Evolutionary conservation across 1,284 basidiomycete genomes (phyloP), one percentile per base, ranked within the genome.

Genomic region (Marasmius oreades): DNA sequence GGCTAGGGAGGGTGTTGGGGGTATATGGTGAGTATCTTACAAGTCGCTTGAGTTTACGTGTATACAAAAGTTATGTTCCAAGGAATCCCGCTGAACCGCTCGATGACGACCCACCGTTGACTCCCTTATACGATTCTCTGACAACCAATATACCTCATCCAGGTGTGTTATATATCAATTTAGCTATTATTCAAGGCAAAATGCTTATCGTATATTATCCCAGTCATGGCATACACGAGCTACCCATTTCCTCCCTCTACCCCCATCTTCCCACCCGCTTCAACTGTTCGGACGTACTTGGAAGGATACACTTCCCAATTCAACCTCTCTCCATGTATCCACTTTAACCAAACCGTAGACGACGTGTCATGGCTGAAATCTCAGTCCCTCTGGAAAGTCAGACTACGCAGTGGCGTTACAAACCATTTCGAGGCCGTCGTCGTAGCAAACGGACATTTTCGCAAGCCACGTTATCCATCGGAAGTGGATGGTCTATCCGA

Each of bases 111-210:
- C 84, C 79, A 7, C 88, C 89, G 1, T 65, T 77, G n/a, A 86
- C 88, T 0, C 82, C 90, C 0, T 62, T 90, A 18, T 92, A 92
- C 63, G 86, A 92, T 62, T 85, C 86, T 0, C 72, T 92, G 18
- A 85, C 84, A 18, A 86, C 90, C 1, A 92, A 92, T 63, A 67
- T 92, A 2, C 87, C 90, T 0, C 87, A 92, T 62, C 86, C 86
- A 31, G 28, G 28, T 31, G 28, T 5, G 10, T 10, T 31, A 10
- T 31, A 10, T 31, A 31, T 31, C 28, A 31, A 4, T 31, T 4
- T 10, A 5, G 10, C 10, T 10, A 31, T 10, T 10, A 31, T 10
- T 31, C n/a, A n/a, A n/a, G n/a, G n/a, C n/a, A n/a, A n/a, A 31
- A 10, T 31, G 28, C 28, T 31, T 31, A 31, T 31, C 10, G 5